A percentile compares a stretch with the other conserved stretches of the same genome.
These are phyloP conservation scores for Saksenaea vasiformis DNA, from an alignment of 371 early-diverging fungal species.

Conservation along the genomic window DNA sequence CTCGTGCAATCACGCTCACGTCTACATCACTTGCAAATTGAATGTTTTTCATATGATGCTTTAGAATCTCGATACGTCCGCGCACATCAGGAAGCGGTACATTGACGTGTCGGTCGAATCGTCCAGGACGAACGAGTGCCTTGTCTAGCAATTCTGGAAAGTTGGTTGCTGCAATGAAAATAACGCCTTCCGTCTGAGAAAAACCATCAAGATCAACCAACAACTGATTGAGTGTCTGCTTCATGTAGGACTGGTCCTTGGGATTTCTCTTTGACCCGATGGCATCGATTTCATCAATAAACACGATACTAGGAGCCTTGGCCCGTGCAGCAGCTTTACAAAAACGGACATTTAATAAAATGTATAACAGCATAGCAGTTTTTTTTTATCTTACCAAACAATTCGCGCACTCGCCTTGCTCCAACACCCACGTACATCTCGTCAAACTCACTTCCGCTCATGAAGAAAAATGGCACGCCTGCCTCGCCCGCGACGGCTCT, in stretches of 20 bases:
- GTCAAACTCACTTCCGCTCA: slow-evolving; percentile 95
- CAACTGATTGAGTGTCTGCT: slow-evolving; percentile 93
- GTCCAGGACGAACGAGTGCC: slow-evolving; percentile 94
- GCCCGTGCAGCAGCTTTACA: slow-evolving; percentile 74
- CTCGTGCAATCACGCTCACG: slow-evolving; percentile 79
- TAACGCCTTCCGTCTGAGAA: slow-evolving; percentile 86
- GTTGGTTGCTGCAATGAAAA: slow-evolving; percentile 98
- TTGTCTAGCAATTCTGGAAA: slow-evolving; percentile 95
- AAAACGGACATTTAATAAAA: no score
- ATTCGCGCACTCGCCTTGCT: slow-evolving; percentile 73
- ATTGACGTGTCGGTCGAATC: slow-evolving; percentile 92
- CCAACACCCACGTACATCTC: slow-evolving; percentile 99
- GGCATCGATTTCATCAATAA: slow-evolving; percentile 98
- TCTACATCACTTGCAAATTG: slow-evolving; percentile 64
- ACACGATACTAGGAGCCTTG: slow-evolving; percentile 96
- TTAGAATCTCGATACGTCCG: slow-evolving; percentile 87
- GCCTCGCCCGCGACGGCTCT: slow-evolving; percentile 90
- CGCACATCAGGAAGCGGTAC: slow-evolving; percentile 93
- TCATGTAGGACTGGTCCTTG: slow-evolving; percentile 87
- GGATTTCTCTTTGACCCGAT: slow-evolving; percentile 94
- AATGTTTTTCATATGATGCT: slow-evolving; percentile 81
- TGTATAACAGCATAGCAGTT: neutral
- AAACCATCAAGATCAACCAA: slow-evolving; percentile 96
- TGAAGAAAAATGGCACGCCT: slow-evolving; percentile 93
- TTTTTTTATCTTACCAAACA: slow-evolving; percentile 57